Percentiles rank a stretch among this genome's conserved stretches.
phyloP scores from a whole-genome alignment of 2,329 filamentous ascomycete genomes.

The Lachnellula cervina region DNA sequence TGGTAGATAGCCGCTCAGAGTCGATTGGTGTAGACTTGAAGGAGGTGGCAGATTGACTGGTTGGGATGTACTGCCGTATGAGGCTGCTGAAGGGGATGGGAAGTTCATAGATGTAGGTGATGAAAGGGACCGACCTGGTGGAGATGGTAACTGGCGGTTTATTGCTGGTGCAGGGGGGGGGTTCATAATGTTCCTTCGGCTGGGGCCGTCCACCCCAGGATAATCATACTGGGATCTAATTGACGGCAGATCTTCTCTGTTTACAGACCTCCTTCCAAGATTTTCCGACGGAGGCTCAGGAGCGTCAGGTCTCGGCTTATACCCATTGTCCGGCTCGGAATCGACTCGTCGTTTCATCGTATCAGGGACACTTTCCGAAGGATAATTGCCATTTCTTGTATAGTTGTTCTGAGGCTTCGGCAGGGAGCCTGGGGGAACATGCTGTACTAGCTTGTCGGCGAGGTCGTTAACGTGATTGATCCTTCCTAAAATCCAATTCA shows the following conservation, averaged over 20 bases:
- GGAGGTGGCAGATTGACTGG: constrained; percentile 17
- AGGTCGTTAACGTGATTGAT: constrained; percentile 28
- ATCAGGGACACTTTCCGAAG: constrained; percentile 17
- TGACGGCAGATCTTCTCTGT: constrained; percentile 19
- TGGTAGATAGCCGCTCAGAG: constrained; percentile 19
- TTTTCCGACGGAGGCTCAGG: constrained; percentile 16
- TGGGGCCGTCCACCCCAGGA: constrained; percentile 12
- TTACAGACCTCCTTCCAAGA: constrained; percentile 17
- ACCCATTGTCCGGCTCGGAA: constrained; percentile 13
- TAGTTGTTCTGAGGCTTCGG: constrained; percentile 11
- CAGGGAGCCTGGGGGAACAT: constrained; percentile 13
- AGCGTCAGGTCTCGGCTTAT: constrained; percentile 9
- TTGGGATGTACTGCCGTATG: constrained; percentile 17
- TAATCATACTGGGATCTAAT: constrained; percentile 22
- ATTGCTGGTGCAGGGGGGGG: constrained; percentile 25
- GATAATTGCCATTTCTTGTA: constrained; percentile 5
- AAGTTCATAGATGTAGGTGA: constrained; percentile 29
- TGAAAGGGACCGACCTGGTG: constrained; percentile 27
- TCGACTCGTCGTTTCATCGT: constrained; percentile 27
- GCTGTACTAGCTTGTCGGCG: constrained; percentile 26
- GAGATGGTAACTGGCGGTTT: constrained; percentile 29
- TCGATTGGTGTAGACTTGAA: constrained; percentile 16
- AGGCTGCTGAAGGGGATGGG: constrained; percentile 25
- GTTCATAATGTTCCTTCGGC: constrained; percentile 24
- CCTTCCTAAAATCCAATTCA: constrained; percentile 27